Conservation (phyloP, 2,329 filamentous ascomycete genomes). For the Penicillium sp. region DNA sequence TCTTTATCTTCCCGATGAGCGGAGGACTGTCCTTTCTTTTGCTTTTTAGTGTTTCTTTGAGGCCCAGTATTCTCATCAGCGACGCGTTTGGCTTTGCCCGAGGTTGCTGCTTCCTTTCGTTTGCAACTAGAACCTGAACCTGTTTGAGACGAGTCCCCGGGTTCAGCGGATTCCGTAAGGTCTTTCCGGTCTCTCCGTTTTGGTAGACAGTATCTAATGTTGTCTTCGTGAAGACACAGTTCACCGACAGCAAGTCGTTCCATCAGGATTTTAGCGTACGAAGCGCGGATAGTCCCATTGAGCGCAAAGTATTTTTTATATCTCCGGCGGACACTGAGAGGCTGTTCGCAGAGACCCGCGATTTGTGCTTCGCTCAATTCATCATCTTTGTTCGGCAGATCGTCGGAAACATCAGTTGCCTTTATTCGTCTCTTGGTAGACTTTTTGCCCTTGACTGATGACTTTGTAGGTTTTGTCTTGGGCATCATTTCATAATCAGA, state of each 20-base stretch:
- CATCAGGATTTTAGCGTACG: background rate
- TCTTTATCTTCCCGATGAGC: no score
- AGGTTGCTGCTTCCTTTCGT: background rate
- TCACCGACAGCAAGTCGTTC: constrained; percentile 3
- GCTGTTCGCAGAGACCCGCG: background rate
- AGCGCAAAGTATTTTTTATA: constrained; percentile 6
- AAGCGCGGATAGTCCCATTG: background rate
- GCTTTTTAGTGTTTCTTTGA: background rate
- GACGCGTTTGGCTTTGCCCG: background rate
- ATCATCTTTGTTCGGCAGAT: constrained; percentile 1
- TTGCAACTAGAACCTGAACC: background rate
- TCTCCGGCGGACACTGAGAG: constrained; percentile 5
- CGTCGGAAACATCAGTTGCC: background rate
- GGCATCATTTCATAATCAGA: background rate
- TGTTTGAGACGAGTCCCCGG: background rate
- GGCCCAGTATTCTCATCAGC: background rate
- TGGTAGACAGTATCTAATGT: constrained; percentile 7
- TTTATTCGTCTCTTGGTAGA: background rate
- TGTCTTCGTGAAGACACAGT: background rate
- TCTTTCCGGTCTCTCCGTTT: background rate
- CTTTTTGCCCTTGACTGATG: background rate
- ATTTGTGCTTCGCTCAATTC: constrained; percentile 14
- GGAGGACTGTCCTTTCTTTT: no score
- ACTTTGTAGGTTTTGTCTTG: background rate
- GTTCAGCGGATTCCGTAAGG: background rate